These are phyloP conservation scores for Plasmodium billcollinsi DNA, from an alignment of 169 alveolate genomes.

Conservation along the genomic window DNA sequence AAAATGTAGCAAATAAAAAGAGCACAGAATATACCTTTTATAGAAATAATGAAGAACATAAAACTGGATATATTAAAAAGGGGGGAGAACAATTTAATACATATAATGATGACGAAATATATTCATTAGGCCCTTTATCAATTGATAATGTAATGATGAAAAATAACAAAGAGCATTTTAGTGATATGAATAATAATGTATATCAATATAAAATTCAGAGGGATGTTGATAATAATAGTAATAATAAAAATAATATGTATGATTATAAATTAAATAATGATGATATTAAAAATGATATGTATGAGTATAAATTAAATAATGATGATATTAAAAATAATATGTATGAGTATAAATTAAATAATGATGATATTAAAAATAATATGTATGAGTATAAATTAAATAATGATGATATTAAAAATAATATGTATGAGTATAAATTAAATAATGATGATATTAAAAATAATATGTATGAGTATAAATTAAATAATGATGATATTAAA, in stretches of 20 bases:
- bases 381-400: slow-evolving; percentile 21
- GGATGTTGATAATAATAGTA: not conserved
- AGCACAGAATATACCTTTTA: too few relatives aligned
- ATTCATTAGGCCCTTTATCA: too few relatives aligned
- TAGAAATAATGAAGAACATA: too few relatives aligned
- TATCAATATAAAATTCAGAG: not conserved
- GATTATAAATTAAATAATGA: not conserved
- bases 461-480: not conserved
- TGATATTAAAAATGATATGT: not conserved
- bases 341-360: not conserved
- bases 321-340: not conserved
- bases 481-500: not conserved
- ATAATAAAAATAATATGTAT: not conserved
- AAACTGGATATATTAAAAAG: too few relatives aligned
- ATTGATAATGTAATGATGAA: not conserved
- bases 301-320: slow-evolving; percentile 7
- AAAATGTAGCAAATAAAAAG: too few relatives aligned
- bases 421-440: slow-evolving; percentile 6
- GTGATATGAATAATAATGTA: not conserved
- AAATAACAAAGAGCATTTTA: not conserved
- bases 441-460: not conserved
- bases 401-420: not conserved
- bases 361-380: not conserved
- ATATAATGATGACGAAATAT: too few relatives aligned
- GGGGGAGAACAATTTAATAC: too few relatives aligned